Conservation (phyloP, 2,329 filamentous ascomycete genomes). For the Penicillium sp. region DNA sequence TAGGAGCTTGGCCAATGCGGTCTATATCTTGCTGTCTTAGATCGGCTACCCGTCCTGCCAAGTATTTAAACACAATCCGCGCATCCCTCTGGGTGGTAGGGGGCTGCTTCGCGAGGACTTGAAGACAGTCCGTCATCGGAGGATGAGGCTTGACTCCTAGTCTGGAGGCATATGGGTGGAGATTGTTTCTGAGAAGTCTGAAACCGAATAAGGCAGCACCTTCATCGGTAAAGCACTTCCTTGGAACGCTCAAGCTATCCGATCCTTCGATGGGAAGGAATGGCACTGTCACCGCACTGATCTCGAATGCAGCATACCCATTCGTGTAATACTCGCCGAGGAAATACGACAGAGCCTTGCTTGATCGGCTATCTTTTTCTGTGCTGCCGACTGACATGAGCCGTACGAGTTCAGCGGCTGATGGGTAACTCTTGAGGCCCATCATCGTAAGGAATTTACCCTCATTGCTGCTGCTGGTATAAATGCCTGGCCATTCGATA, state of each 20-base stretch:
- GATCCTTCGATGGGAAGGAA: slow-evolving; percentile 71
- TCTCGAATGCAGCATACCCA: slow-evolving; percentile 65
- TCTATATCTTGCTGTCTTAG: slow-evolving; percentile 60
- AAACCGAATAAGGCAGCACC: slow-evolving; percentile 76
- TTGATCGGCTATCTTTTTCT: slow-evolving; percentile 56
- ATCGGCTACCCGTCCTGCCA: slow-evolving; percentile 73
- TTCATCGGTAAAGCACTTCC: slow-evolving; percentile 78
- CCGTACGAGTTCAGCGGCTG: slow-evolving; percentile 69
- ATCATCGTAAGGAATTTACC: slow-evolving; percentile 69
- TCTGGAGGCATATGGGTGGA: slow-evolving; percentile 77
- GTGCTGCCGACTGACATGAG: slow-evolving; percentile 67
- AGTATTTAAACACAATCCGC: slow-evolving; percentile 73
- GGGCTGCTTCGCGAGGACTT: slow-evolving; percentile 67
- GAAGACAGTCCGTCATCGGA: slow-evolving; percentile 71
- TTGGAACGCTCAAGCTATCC: slow-evolving; percentile 65
- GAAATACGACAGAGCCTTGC: slow-evolving; percentile 75
- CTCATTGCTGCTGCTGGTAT: slow-evolving; percentile 64
- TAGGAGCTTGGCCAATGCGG: slow-evolving; percentile 61
- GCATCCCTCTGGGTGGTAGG: slow-evolving; percentile 67
- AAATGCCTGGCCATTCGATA: slow-evolving; percentile 77
- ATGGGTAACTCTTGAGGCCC: slow-evolving; percentile 70
- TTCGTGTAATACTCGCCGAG: slow-evolving; percentile 75
- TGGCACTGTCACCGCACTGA: slow-evolving; percentile 52
- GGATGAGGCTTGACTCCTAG: slow-evolving; percentile 86
- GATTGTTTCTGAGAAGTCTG: slow-evolving; percentile 68